Conservation (phyloP, 768 basidiomycete genomes). For the Mycena maculata region DNA sequence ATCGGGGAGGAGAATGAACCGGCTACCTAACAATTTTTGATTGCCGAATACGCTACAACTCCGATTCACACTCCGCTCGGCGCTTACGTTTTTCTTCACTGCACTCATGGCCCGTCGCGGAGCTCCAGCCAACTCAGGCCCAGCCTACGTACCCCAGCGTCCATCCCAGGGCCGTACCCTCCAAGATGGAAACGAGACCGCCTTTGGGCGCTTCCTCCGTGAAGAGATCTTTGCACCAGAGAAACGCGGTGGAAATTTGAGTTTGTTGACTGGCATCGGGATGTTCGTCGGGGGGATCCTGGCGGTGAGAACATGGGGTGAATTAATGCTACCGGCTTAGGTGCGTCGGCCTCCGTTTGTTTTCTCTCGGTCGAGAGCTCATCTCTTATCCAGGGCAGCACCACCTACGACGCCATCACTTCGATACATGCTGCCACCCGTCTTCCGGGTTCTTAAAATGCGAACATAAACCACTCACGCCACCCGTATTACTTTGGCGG, state of each 20-base stretch:
- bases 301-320: constrained; percentile 81
- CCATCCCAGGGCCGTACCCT: constrained; percentile 54
- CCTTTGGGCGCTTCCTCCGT: constrained; percentile 68
- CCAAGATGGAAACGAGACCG: constrained; percentile 71
- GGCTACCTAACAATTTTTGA: too few species aligned
- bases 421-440: too few species aligned
- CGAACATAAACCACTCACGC: not conserved
- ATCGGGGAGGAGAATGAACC: not conserved
- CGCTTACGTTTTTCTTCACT: constrained; percentile 16
- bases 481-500: not conserved
- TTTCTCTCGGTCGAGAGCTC: not conserved
- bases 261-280: constrained; percentile 70
- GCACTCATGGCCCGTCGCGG: constrained; percentile 74
- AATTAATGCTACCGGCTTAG: constrained; percentile 77
- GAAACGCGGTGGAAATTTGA: constrained; percentile 80
- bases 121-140: constrained; percentile 64
- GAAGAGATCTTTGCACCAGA: constrained; percentile 79
- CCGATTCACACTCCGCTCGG: constrained; percentile 19
- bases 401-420: too few species aligned
- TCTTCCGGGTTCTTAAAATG: not conserved
- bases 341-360: not conserved
- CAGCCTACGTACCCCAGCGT: constrained; percentile 65
- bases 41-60: not conserved
- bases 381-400: not conserved
- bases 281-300: constrained; percentile 80